Evolutionary conservation across 192 early-diverging fungal species (phyloP).

Genomic region (Dissophora globulifera): DNA sequence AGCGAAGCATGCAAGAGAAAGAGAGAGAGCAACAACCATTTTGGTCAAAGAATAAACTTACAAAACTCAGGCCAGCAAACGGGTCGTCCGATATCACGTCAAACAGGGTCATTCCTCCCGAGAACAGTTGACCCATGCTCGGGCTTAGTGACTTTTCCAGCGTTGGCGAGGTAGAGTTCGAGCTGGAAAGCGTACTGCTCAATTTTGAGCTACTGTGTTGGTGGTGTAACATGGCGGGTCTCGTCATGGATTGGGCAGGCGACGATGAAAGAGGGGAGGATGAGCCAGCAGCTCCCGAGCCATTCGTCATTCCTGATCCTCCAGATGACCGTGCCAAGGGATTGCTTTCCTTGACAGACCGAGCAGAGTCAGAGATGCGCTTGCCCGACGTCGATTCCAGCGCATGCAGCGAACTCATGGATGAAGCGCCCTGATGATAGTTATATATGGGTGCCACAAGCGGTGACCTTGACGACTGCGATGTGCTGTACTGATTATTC

Average conservation of each 20-base stretch:
- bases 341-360: conserved; percentile 34
- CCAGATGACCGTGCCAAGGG: conserved; percentile 24
- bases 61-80: conserved; percentile 37
- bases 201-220: conserved; percentile 37
- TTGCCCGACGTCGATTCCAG: conserved; percentile 21
- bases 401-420: conserved; percentile 43
- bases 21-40: neutral
- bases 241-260: conserved; percentile 3
- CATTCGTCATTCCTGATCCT: conserved; percentile 12
- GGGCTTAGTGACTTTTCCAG: conserved; percentile 45
- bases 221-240: conserved; percentile 25
- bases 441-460: conserved; percentile 44
- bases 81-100: conserved; percentile 49
- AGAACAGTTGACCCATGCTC: conserved; percentile 4
- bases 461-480: conserved; percentile 30
- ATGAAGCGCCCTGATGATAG: conserved; percentile 24
- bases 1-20: no score
- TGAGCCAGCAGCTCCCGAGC: conserved; percentile 3
- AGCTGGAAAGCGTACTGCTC: conserved; percentile 12
- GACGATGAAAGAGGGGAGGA: conserved; percentile 14
- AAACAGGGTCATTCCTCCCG: conserved; percentile 41
- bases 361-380: conserved; percentile 39
- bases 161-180: conserved; percentile 19
- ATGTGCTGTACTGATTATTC: conserved; percentile 5
- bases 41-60: conserved; percentile 11